phyloP scores from a whole-genome alignment of 495 filamentous ascomycete genomes.

The Filosporella fistucella region DNA sequence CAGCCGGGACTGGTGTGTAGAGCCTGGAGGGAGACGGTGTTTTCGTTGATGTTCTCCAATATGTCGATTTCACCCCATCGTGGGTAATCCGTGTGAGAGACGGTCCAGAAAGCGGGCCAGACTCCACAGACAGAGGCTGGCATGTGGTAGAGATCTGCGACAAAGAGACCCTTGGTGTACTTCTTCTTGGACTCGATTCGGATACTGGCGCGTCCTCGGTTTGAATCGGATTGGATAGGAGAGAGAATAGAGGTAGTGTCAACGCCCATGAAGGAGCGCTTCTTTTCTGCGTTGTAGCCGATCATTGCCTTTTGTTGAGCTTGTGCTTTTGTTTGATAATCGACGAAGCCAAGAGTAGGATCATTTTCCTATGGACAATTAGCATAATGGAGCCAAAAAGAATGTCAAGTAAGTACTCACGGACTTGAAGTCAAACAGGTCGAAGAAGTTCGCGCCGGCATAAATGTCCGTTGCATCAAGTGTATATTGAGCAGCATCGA shows the following conservation, averaged over 20 bases:
- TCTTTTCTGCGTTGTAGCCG: slow-evolving; percentile 37
- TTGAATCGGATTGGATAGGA: slow-evolving; percentile 46
- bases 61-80: slow-evolving; percentile 83
- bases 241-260: slow-evolving; percentile 33
- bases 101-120: slow-evolving; percentile 63
- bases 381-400: slow-evolving; percentile 54
- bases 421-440: slow-evolving; percentile 23
- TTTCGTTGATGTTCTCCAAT: slow-evolving; percentile 76
- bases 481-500: not conserved
- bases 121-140: slow-evolving; percentile 62
- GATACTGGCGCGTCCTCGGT: slow-evolving; percentile 60
- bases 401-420: slow-evolving; percentile 37
- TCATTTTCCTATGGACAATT: slow-evolving; percentile 45
- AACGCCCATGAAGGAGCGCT: slow-evolving; percentile 32
- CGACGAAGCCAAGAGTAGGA: slow-evolving; percentile 55
- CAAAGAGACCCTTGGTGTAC: slow-evolving; percentile 65
- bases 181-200: slow-evolving; percentile 63
- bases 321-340: slow-evolving; percentile 52
- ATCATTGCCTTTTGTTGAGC: slow-evolving; percentile 43
- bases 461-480: slow-evolving; percentile 9
- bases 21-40: slow-evolving; percentile 60
- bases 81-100: slow-evolving; percentile 63
- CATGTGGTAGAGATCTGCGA: slow-evolving; percentile 74
- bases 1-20: slow-evolving; percentile 70
- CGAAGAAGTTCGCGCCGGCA: slow-evolving; percentile 21